Percentiles rank a stretch among this genome's conserved stretches.
phyloP scores from a whole-genome alignment of 306 rosid genomes.

The Clitoria ternatea region DNA sequence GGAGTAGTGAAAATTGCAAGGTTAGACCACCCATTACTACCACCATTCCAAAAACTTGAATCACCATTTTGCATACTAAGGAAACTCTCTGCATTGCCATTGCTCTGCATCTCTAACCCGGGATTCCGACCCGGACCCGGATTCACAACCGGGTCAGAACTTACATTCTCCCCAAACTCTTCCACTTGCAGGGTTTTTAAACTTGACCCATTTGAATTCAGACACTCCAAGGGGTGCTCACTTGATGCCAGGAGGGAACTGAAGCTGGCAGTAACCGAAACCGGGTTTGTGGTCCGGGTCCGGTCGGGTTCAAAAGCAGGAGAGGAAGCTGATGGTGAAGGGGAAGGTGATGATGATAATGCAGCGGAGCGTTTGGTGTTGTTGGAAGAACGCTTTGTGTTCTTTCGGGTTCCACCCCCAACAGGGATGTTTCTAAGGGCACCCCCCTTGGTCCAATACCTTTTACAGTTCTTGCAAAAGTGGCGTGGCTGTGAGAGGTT shows the following conservation, averaged over 20 bases:
- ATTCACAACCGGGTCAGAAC: slow-evolving; percentile 29
- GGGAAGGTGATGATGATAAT: slow-evolving; percentile 10
- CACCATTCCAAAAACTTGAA: slow-evolving; percentile 65
- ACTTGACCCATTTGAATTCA: slow-evolving; percentile 56
- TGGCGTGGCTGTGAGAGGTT: slow-evolving; percentile 97
- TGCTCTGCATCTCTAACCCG: slow-evolving; percentile 41
- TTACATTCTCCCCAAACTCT: slow-evolving; percentile 42
- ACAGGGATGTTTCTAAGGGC: slow-evolving; percentile 82
- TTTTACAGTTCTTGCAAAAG: slow-evolving; percentile 84
- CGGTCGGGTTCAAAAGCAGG: slow-evolving; percentile 32
- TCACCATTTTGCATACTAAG: slow-evolving; percentile 58
- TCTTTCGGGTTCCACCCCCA: slow-evolving; percentile 86
- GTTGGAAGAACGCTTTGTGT: slow-evolving; percentile 47
- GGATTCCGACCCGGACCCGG: slow-evolving; percentile 43
- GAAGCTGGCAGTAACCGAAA: no score
- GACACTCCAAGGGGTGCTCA: slow-evolving; percentile 52
- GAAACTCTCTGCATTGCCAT: slow-evolving; percentile 41
- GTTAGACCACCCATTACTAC: slow-evolving; percentile 74
- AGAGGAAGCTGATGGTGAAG: slow-evolving; percentile 35
- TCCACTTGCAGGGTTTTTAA: slow-evolving; percentile 48
- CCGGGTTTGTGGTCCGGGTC: slow-evolving; percentile 11
- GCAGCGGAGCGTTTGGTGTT: slow-evolving; percentile 40
- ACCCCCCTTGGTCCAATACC: slow-evolving; percentile 98
- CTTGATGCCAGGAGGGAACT: slow-evolving; percentile 61
- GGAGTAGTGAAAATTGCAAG: slow-evolving; percentile 95